Evolutionary conservation across 306 rosid genomes (phyloP).

Genomic region (Acacia acuminata): DNA sequence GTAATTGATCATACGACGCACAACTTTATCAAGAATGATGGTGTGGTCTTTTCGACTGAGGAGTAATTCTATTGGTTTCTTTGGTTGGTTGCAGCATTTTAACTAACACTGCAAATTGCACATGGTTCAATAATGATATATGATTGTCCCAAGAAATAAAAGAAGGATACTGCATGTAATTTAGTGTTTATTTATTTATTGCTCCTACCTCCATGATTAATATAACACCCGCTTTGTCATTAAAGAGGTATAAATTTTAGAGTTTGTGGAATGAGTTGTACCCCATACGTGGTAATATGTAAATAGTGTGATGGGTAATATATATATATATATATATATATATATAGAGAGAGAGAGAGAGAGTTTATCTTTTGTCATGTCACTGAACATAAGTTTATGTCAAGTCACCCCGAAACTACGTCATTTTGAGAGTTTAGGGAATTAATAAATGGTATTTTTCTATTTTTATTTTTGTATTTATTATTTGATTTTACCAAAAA

Average conservation of each 20-base stretch:
- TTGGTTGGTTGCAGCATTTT: slow-evolving; percentile 20
- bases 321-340: too few relatives aligned
- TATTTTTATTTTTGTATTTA: too few relatives aligned
- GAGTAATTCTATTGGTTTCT: slow-evolving; percentile 30
- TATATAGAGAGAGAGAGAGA: too few relatives aligned
- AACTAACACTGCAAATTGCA: not conserved
- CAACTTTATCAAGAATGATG: slow-evolving; percentile 45
- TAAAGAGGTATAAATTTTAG: too few relatives aligned
- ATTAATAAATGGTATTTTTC: too few relatives aligned
- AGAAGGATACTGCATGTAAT: not conserved
- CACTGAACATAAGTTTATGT: too few relatives aligned
- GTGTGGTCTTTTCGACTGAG: slow-evolving; percentile 53
- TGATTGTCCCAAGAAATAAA: not conserved
- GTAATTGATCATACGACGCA: slow-evolving; percentile 71
- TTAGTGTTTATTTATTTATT: not conserved
- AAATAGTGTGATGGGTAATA: not conserved
- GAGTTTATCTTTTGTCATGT: too few relatives aligned
- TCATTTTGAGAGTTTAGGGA: too few relatives aligned
- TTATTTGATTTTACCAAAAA: too few relatives aligned
- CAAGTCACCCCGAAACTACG: too few relatives aligned
- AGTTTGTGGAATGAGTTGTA: not conserved
- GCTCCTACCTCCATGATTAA: not conserved
- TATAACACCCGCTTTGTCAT: too few relatives aligned
- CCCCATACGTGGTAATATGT: not conserved
- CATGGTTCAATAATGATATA: not conserved